Base-by-base conservation (phyloP, 2,329 filamentous ascomycete species). In the Chaetomium olivaceum region DNA sequence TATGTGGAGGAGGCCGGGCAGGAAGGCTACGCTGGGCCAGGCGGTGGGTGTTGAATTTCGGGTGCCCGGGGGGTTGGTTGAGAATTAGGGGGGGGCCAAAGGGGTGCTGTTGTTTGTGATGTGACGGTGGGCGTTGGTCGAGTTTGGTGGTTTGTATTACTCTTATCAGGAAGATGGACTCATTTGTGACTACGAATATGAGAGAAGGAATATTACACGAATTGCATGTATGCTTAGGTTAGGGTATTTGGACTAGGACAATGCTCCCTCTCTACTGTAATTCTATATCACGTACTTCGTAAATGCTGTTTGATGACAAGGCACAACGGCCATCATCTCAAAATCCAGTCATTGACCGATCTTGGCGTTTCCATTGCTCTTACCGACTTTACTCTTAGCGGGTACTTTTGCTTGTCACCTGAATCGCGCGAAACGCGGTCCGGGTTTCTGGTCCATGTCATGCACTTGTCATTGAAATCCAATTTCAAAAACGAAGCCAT, bases 1-100 rank as follows among this genome's bases (percentile, higher is more conserved):
- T 80, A 80, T 71, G 76, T 80, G n/a, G 82, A 76, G 76, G 61
- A 78, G 76, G 69, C 60, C 68, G 23, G 81, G 76, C 64, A 74
- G 83, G 36, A 69, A 76, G 27, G 80, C 82, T 12, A 81, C 80
- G 0, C 71, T 82, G 36, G 81, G 81, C 2, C 69, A 75, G 2
- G 79, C 80, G 12, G 78, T 85, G 14, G 76, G 76, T 5, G 73
- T 74, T 7, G 70, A 71, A 52, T 72, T 83, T 39, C 63, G 66
- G 14, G 65, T 79, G 19, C 71, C 72, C 8, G 62, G 61, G 36
- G 71, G 71, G 29, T 68, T 76, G 50, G 36, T 70, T 7, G 75
- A 76, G 48, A 65, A 65, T 39, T 68, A 54, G 46, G 14, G 14
- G 19, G 14, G 14, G 36, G 36, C 4, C 2, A 14, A n/a, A 14